phyloP scores from a whole-genome alignment of 2,329 filamentous ascomycete species.

The Talaromyces sp. region DNA sequence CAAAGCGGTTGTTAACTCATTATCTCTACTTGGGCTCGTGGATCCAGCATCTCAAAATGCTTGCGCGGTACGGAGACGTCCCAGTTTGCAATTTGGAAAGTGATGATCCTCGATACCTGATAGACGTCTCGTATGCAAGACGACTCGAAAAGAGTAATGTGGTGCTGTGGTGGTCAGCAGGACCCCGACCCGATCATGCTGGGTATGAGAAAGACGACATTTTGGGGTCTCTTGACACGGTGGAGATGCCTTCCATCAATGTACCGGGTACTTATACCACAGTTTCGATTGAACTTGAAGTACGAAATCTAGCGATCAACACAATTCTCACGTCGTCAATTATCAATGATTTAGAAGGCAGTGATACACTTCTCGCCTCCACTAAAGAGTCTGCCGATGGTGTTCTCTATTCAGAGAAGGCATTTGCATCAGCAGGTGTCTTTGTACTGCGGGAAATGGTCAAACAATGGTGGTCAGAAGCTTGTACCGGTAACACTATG shows the following conservation, averaged over 20 bases:
- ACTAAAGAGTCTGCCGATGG: constrained; percentile 61
- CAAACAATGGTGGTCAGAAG: constrained; percentile 96
- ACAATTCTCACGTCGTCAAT: constrained; percentile 95
- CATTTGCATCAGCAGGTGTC: constrained; percentile 89
- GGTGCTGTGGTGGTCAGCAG: constrained; percentile 93
- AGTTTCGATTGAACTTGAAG: constrained; percentile 90
- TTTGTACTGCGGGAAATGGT: constrained; percentile 96
- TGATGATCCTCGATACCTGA: constrained; percentile 90
- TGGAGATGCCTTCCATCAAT: constrained; percentile 90
- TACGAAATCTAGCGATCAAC: constrained; percentile 94
- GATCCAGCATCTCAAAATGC: constrained; percentile 81
- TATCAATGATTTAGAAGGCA: constrained; percentile 92
- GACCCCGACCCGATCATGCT: constrained; percentile 85
- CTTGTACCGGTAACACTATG: constrained; percentile 85
- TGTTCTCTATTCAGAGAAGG: constrained; percentile 76
- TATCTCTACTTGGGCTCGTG: constrained; percentile 92
- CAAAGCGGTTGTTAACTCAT: constrained; percentile 79
- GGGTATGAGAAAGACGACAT: constrained; percentile 94
- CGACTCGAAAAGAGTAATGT: constrained; percentile 87
- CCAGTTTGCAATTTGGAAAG: constrained; percentile 93
- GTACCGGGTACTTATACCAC: constrained; percentile 91
- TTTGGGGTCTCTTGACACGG: constrained; percentile 73
- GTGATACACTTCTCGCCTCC: constrained; percentile 81
- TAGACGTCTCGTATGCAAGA: constrained; percentile 91
- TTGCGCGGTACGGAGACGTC: constrained; percentile 89